Base-by-base conservation (phyloP, 495 filamentous ascomycete species). In the Penicillium malachiteum region DNA sequence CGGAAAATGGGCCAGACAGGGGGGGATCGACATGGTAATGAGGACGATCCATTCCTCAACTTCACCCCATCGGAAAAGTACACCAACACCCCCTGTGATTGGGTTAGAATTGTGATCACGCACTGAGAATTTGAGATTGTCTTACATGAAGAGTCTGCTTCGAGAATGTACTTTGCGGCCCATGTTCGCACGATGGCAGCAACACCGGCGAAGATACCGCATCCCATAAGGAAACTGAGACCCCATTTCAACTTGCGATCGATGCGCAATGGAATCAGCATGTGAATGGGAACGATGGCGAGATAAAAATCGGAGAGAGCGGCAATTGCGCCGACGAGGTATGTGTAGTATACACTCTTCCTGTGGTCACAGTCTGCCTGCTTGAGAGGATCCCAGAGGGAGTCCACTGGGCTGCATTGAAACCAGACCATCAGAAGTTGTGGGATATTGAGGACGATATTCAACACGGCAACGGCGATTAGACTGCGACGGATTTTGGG, bases 241-340 rank as follows among this genome's bases (percentile, higher is more conserved):
- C 63, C 63, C 63, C 60, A 66, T 57, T 66, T 66, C 3, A 66
- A 48, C 48, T 63, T 66, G n/a, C 55, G 54, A 46, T 66, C 63
- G 34, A 66, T 66, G 7, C 54, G 55, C 21, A 66, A 26, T 3
- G 63, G 63, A 1, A 63, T 16, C 3, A 66, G 54, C 60, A 66
- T 63, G 37, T 63, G 55, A 11, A 63, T 66, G 5, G 63, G 63
- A 9, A 66, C 55, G 12, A 63, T 49, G 16, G 63, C 63, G 21
- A 66, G 63, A 34, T 66, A 66, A 18, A 66, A 54, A 26, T 66
- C 63, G 11, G 63, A 63, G 5, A 66, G 17, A 3, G 60, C 63
- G 5, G 63, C 63, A 12, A 66, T 40, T 5, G 55, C 60, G 9
- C 63, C 63, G 10, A 63, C 63, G 33, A 66, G 58, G 50, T 66